Conservation (phyloP, 257 asterid genomes). For the Rubia yunnanensis region DNA sequence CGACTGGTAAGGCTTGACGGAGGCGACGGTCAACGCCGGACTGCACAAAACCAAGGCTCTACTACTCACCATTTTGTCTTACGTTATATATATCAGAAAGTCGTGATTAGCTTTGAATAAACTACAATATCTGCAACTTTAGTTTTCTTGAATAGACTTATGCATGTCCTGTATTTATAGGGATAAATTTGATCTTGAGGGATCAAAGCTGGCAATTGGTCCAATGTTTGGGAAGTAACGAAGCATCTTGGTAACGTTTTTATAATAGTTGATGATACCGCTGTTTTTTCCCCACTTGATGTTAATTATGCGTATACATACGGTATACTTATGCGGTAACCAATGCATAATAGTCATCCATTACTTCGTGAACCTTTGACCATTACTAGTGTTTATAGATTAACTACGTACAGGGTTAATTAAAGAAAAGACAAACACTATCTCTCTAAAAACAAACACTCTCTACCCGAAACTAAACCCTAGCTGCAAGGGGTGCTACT, state of each 20-base stretch:
- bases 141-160: not conserved
- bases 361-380: too few relatives aligned
- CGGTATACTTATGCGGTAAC: too few relatives aligned
- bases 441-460: too few relatives aligned
- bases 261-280: not conserved
- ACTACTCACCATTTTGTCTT: constrained; percentile 3
- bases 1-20: not conserved
- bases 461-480: too few relatives aligned
- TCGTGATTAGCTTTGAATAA: not conserved
- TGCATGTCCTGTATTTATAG: constrained; percentile 1
- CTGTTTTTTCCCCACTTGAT: not conserved
- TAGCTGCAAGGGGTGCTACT: too few relatives aligned
- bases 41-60: constrained; percentile 1
- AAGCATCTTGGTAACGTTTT: not conserved
- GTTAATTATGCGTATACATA: not conserved
- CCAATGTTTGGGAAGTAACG: not conserved
- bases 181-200: too few relatives aligned
- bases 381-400: too few relatives aligned
- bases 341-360: too few relatives aligned
- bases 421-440: too few relatives aligned
- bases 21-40: not conserved
- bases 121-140: not conserved
- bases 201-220: not conserved
- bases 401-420: too few relatives aligned
- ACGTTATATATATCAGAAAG: too few relatives aligned